These are phyloP conservation scores for Chernovozyma sophiae-reginae DNA, from an alignment of 1,139 yeast genomes.

Conservation along the genomic window DNA sequence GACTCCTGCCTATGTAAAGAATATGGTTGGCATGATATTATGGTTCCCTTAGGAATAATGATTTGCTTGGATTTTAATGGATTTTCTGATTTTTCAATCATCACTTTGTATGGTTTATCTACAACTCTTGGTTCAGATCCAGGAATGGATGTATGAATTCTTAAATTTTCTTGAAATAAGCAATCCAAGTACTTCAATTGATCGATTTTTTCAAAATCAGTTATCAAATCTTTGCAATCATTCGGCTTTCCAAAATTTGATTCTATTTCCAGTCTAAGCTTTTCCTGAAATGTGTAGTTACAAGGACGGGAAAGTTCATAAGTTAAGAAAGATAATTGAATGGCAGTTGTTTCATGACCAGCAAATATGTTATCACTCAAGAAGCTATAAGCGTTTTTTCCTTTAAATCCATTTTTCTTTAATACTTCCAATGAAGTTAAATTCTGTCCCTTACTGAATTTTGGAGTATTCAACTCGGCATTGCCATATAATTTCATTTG, in stretches of 20 bases:
- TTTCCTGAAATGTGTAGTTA: constrained; percentile 37
- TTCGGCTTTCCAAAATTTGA: constrained; percentile 27
- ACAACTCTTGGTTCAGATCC: constrained; percentile 68
- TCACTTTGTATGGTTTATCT: constrained; percentile 21
- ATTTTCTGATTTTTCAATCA: constrained; percentile 15
- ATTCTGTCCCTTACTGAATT: constrained; percentile 16
- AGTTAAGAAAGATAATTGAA: constrained; percentile 55
- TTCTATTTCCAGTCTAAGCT: constrained; percentile 41
- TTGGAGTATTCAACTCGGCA: constrained; percentile 33
- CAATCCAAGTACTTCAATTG: constrained; percentile 54
- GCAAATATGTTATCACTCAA: constrained; percentile 49
- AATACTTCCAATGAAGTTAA: constrained; percentile 33
- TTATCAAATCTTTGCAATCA: constrained; percentile 17
- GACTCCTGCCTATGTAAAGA: constrained; percentile 52
- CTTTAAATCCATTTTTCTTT: constrained; percentile 28
- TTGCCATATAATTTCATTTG: constrained; percentile 37
- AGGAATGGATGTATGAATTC: constrained; percentile 70
- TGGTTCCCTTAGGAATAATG: constrained; percentile 50
- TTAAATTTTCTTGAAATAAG: constrained; percentile 50
- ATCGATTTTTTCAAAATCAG: constrained; percentile 42
- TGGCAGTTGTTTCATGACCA: constrained; percentile 77
- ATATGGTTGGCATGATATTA: constrained; percentile 64
- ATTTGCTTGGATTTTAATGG: constrained; percentile 12
- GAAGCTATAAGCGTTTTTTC: constrained; percentile 36
- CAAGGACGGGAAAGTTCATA: constrained; percentile 57